Base-by-base conservation (phyloP, 352 stramenopile genomes). In the Thalassiosira exigua region DNA sequence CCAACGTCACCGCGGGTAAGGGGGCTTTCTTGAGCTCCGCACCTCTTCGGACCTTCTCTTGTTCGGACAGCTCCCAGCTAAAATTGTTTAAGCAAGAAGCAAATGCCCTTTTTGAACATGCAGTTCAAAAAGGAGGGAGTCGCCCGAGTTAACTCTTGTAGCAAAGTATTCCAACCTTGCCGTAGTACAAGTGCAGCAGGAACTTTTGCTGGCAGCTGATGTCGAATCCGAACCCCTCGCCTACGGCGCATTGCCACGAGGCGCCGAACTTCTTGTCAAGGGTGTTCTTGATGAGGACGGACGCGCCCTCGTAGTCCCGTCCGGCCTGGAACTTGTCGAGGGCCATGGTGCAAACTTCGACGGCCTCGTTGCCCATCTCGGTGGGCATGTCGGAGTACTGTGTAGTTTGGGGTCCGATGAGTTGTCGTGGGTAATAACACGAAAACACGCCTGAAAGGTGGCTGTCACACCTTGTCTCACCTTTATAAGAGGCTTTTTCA, bases 231-330 rank as follows among this genome's bases (percentile, higher is more conserved):
- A 98, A 98, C 11, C 96, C 96, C 83, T 98, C 96, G 30, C 95
- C 96, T 21, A 98, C 96, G 65, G 96, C 96, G 80, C 95, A 98
- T 81, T 98, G 95, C 96, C 96, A 98, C 2, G 95, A 96, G 12
- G 93, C 89, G 3, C 95, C 96, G 80, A 98, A 98, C 81, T 98
- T 98, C 87, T 98, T 98, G 89, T 98, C 96, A 84, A 98, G 95
- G 29, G 94, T 97, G 78, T 97, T 94, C 82, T 98, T 98, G 69
- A 98, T 98, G 12, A 97, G 91, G 30, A 71, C 75, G 3, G 62
- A 82, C 0, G 72, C 61, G 7, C 82, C 94, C 81, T 98, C 95
- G 85, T 98, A 98, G 86, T 98, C 97, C 77, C 97, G 96, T 17
- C 94, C 78, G 26, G 91, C 91, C 53, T 96, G 86, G 69, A 98